These are phyloP conservation scores for Lodderomyces jiufengensis DNA, from an alignment of 1,139 yeast genomes.

Conservation along the genomic window DNA sequence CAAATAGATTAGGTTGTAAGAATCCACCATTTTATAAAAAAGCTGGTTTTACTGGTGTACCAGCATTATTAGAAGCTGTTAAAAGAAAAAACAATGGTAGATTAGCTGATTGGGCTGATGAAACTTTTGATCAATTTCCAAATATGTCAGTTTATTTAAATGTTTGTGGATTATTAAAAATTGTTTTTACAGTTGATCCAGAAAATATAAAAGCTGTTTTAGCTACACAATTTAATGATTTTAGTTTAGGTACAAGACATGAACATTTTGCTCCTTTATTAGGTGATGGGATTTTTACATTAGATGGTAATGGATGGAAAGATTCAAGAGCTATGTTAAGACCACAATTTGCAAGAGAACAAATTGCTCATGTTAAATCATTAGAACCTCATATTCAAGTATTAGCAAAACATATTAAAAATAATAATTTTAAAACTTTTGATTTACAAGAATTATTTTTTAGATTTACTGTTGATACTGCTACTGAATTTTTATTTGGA, in stretches of 20 bases:
- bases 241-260: constrained; percentile 48
- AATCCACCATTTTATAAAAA: constrained; percentile 9
- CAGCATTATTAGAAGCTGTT: constrained; percentile 16
- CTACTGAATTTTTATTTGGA: constrained; percentile 59
- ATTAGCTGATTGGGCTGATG: constrained; percentile 21
- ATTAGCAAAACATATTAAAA: constrained; percentile 29
- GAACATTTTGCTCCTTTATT: constrained; percentile 40
- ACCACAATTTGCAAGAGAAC: constrained; percentile 53
- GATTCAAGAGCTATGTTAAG: constrained; percentile 53
- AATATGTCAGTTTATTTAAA: constrained; percentile 29
- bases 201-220: constrained; percentile 36
- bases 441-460: constrained; percentile 39
- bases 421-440: constrained; percentile 21
- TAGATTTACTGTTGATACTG: constrained; percentile 52
- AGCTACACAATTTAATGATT: constrained; percentile 48
- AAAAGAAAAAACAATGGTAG: constrained; percentile 22
- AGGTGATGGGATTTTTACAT: constrained; percentile 58
- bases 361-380: constrained; percentile 42
- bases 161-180: constrained; percentile 25
- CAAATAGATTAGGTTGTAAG: constrained; percentile 10
- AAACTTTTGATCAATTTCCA: constrained; percentile 14
- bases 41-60: constrained; percentile 18
- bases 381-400: constrained; percentile 46
- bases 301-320: constrained; percentile 58
- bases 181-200: constrained; percentile 25